phyloP scores from a whole-genome alignment of 2,329 filamentous ascomycete genomes.

The Phoma herbarum region DNA sequence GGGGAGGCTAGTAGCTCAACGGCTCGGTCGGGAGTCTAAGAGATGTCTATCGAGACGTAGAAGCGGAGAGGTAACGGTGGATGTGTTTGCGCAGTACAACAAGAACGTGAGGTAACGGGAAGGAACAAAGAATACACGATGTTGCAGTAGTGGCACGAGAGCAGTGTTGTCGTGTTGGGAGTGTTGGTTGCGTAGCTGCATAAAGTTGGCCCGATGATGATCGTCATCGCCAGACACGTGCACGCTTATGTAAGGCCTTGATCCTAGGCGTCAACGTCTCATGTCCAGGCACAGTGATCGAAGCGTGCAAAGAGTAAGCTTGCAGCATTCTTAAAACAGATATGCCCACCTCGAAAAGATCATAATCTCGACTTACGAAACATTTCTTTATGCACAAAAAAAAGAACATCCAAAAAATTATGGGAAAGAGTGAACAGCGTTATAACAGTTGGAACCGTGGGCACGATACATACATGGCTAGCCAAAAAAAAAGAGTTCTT shows the following conservation, averaged over 20 bases:
- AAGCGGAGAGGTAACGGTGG: neutral
- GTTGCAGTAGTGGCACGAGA: slow-evolving; percentile 21
- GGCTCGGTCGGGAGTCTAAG: slow-evolving; percentile 5
- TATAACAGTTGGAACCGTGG: no score
- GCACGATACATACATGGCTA: no score
- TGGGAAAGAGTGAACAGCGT: no score
- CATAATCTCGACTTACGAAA: no score
- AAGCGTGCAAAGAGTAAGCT: no score
- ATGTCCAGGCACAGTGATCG: no score
- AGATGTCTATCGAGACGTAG: neutral
- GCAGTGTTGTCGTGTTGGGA: slow-evolving; percentile 23
- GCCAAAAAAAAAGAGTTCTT: no score
- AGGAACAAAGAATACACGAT: slow-evolving; percentile 8
- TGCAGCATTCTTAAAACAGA: no score
- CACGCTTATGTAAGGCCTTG: slow-evolving; percentile 13
- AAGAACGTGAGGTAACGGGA: slow-evolving; percentile 1
- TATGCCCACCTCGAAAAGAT: no score
- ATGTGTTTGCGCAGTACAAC: neutral
- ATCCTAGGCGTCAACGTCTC: no score
- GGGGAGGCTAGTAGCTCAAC: slow-evolving; percentile 7
- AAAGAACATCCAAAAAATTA: no score
- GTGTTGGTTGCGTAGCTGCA: slow-evolving; percentile 12
- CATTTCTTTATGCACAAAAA: no score
- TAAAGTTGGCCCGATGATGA: slow-evolving; percentile 24
- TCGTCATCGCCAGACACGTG: slow-evolving; percentile 18